Percentiles rank a stretch among this genome's conserved stretches.
Evolutionary conservation across 1,284 basidiomycete species (phyloP).

Genomic region (Tylopilus orsonianus): DNA sequence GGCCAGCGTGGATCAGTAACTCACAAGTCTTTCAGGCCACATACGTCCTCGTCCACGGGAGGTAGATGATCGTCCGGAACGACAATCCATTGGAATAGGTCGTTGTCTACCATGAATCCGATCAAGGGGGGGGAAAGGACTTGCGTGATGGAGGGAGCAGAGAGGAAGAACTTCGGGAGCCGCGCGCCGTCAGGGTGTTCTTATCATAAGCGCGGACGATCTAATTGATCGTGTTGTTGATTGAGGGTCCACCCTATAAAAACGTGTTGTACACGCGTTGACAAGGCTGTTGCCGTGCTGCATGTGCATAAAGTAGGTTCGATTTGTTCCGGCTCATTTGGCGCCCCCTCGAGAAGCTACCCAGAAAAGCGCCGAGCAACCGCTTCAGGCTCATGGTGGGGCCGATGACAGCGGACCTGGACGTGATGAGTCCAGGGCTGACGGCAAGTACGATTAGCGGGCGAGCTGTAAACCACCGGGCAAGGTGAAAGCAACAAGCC

Average conservation of each 20-base stretch:
- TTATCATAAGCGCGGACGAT: conserved; percentile 28
- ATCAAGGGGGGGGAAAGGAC: not conserved
- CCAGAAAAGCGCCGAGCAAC: conserved; percentile 12
- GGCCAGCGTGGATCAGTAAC: conserved; percentile 11
- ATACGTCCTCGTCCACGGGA: conserved; percentile 28
- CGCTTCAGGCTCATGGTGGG: conserved; percentile 3
- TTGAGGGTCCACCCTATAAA: conserved; percentile 40
- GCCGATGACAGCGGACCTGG: conserved; percentile 20
- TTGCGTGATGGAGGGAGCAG: conserved; percentile 1
- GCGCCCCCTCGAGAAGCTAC: conserved; percentile 22
- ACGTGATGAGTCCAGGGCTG: conserved; percentile 4
- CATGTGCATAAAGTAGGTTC: conserved; percentile 12
- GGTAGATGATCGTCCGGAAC: conserved; percentile 22
- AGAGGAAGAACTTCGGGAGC: conserved; percentile 4
- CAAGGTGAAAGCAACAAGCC: not conserved
- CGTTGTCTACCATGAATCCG: conserved; percentile 17
- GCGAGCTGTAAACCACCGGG: conserved; percentile 16
- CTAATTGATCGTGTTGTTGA: conserved; percentile 33
- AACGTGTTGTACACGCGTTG: conserved; percentile 38
- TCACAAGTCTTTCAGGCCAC: conserved; percentile 23
- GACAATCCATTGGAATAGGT: conserved; percentile 24
- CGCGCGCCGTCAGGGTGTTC: conserved; percentile 24
- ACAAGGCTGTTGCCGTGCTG: conserved; percentile 35
- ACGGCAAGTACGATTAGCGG: not conserved
- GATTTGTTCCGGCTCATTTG: conserved; percentile 31